Evolutionary conservation across 1,284 basidiomycete species (phyloP).

Genomic region (Sphaerobolus stellatus): DNA sequence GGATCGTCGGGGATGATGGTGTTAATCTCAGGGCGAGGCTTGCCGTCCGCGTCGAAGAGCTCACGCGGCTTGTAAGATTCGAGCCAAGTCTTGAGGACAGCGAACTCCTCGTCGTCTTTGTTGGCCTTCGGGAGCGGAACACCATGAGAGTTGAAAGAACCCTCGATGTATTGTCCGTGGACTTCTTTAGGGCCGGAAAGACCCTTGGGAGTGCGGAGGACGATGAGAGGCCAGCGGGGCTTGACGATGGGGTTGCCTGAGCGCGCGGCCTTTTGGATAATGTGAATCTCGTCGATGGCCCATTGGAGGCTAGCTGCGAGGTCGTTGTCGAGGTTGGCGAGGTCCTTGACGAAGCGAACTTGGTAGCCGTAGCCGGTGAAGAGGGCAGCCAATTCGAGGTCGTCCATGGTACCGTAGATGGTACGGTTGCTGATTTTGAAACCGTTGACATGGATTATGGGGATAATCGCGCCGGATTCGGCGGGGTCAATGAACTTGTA

Average conservation of each 20-base stretch:
- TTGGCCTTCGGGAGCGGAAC: conserved; percentile 78
- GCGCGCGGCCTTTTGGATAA: conserved; percentile 78
- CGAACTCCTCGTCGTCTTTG: conserved; percentile 61
- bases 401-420: conserved; percentile 87
- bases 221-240: conserved; percentile 84
- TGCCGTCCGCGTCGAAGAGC: conserved; percentile 57
- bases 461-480: conserved; percentile 86
- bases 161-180: conserved; percentile 71
- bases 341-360: conserved; percentile 77
- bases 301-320: conserved; percentile 82
- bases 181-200: conserved; percentile 67
- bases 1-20: conserved; percentile 53
- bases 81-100: conserved; percentile 68
- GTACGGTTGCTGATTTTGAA: conserved; percentile 89
- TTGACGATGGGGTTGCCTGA: conserved; percentile 73
- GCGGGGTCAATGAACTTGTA: conserved; percentile 90
- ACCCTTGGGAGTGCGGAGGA: conserved; percentile 83
- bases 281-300: conserved; percentile 74
- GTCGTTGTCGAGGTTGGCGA: conserved; percentile 61
- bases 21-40: conserved; percentile 51
- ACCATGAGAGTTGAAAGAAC: conserved; percentile 74
- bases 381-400: conserved; percentile 71
- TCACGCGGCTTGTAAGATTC: conserved; percentile 61
- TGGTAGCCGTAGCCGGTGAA: conserved; percentile 88
- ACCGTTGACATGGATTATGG: conserved; percentile 82